Evolutionary conservation across 164 flowering plant genomes (phyloP).

Genomic region (Vitis riparia): DNA sequence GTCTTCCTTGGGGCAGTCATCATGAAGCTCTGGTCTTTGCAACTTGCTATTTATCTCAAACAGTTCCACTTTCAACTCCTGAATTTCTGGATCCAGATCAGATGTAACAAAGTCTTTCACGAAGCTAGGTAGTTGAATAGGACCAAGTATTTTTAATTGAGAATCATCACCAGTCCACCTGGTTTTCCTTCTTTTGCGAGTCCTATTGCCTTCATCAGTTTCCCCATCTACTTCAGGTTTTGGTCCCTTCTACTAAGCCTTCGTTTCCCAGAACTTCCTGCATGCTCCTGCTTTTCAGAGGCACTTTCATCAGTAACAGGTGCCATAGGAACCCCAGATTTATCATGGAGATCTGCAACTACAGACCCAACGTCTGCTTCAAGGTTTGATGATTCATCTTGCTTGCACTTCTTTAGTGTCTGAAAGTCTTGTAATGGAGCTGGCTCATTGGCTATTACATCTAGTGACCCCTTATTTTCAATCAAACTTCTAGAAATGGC

Average conservation of each 20-base stretch:
- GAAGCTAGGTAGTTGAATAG: conserved; percentile 41
- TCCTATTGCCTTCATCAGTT: conserved; percentile 18
- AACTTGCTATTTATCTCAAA: conserved; percentile 25
- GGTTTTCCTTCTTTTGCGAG: conserved; percentile 33
- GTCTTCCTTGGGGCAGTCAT: conserved; percentile 19
- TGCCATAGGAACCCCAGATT: conserved; percentile 5
- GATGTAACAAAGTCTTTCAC: conserved; percentile 3
- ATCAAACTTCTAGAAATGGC: conserved; percentile 7
- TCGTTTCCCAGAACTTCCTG: conserved; percentile 40
- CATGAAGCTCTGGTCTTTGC: conserved; percentile 14
- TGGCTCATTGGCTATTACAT: background rate
- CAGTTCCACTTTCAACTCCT: conserved; percentile 22
- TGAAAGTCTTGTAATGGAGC: background rate
- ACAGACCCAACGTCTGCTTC: conserved; percentile 5
- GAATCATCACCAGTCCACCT: conserved; percentile 30
- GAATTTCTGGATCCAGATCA: conserved; percentile 22
- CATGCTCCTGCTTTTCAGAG: conserved; percentile 19
- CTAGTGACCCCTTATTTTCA: conserved; percentile 25
- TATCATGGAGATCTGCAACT: background rate
- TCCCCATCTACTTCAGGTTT: conserved; percentile 19
- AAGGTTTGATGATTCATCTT: conserved; percentile 12
- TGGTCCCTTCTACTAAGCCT: conserved; percentile 28
- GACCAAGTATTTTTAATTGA: conserved; percentile 38
- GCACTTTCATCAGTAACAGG: conserved; percentile 7
- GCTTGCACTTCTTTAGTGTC: conserved; percentile 14